phyloP scores from a whole-genome alignment of 2,329 filamentous ascomycete genomes.

The Xylariaceae sp. region DNA sequence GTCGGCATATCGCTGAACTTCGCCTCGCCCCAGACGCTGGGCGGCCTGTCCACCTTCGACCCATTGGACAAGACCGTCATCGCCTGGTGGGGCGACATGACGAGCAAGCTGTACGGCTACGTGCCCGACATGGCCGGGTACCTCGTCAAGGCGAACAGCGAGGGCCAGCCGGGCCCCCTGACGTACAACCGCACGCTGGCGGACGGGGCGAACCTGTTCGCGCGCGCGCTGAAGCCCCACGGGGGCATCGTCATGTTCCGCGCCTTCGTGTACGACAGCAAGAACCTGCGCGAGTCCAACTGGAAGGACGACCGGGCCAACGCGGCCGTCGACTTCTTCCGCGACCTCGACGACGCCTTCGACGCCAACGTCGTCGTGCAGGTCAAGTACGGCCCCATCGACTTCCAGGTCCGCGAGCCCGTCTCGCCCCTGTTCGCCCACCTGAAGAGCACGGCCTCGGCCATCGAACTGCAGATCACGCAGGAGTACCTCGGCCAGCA shows the following conservation, averaged over 20 bases:
- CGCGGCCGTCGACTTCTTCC: slow-evolving; percentile 63
- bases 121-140: slow-evolving; percentile 66
- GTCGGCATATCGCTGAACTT: slow-evolving; percentile 65
- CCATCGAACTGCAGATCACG: slow-evolving; percentile 61
- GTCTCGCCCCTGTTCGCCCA: slow-evolving; percentile 58
- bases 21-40: slow-evolving; percentile 53
- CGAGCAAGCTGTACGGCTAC: slow-evolving; percentile 51
- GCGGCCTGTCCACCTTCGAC: slow-evolving; percentile 57
- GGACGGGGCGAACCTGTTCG: slow-evolving; percentile 65
- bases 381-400: slow-evolving; percentile 69
- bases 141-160: slow-evolving; percentile 66
- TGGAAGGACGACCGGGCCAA: slow-evolving; percentile 66
- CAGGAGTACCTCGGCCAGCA: slow-evolving; percentile 71
- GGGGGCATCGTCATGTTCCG: slow-evolving; percentile 64
- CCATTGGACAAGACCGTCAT: slow-evolving; percentile 57
- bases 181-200: slow-evolving; percentile 66
- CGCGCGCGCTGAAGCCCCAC: slow-evolving; percentile 49
- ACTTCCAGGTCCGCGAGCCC: slow-evolving; percentile 68
- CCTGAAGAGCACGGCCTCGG: slow-evolving; percentile 38
- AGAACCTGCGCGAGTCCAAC: slow-evolving; percentile 45
- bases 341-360: slow-evolving; percentile 58
- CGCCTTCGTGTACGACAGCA: slow-evolving; percentile 63
- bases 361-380: slow-evolving; percentile 67
- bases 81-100: slow-evolving; percentile 57
- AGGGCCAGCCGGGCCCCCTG: slow-evolving; percentile 64